Evolutionary conservation across 78 protist species (phyloP).

Genomic region (Salpingoeca rosetta): DNA sequence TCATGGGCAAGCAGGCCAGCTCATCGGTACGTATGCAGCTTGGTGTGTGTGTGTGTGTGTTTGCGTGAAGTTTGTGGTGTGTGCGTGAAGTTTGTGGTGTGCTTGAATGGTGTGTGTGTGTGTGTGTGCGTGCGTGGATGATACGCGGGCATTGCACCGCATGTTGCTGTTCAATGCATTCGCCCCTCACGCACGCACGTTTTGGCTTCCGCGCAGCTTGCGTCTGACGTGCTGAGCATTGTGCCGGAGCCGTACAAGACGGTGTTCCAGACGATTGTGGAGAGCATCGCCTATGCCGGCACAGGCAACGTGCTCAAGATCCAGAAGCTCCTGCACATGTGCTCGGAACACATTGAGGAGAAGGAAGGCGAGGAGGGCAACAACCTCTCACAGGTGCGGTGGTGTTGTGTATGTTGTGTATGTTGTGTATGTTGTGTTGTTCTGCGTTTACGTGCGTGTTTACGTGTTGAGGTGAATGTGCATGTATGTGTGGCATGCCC

Average conservation of each 20-base stretch:
- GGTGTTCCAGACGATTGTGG: slow-evolving; percentile 24
- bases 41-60: neutral
- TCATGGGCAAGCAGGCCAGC: neutral
- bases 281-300: slow-evolving; percentile 92
- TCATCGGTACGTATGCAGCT: neutral
- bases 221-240: neutral
- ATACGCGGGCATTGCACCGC: neutral
- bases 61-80: neutral
- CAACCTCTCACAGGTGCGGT: neutral
- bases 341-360: slow-evolving; percentile 63
- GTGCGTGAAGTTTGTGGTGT: too few species aligned
- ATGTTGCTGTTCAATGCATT: neutral
- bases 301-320: slow-evolving; percentile 93
- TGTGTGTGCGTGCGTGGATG: neutral
- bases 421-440: too few species aligned
- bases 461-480: too few species aligned
- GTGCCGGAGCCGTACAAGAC: neutral
- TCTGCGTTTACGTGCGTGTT: neutral
- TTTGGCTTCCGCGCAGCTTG: neutral
- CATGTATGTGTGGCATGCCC: too few species aligned
- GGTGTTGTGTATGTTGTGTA: too few species aligned
- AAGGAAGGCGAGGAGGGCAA: slow-evolving; percentile 16
- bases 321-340: slow-evolving; percentile 65
- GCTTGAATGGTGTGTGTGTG: neutral
- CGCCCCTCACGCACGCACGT: neutral